Conservation (phyloP, 108 stramenopile species). For the Cyclotella choctawhatcheeana region DNA sequence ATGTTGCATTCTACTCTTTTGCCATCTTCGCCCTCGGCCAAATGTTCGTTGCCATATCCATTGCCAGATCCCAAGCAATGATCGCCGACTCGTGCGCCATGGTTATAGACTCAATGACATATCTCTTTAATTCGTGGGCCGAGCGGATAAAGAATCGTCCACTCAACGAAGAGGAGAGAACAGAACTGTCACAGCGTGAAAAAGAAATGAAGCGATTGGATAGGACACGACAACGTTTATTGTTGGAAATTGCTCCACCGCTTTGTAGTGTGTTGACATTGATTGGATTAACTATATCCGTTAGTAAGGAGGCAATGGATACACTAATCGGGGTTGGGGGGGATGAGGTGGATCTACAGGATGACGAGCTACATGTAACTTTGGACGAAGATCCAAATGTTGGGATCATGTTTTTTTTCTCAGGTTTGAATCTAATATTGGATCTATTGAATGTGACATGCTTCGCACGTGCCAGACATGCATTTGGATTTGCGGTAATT, state of each 20-base stretch:
- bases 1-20: constrained; percentile 52
- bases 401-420: constrained; percentile 76
- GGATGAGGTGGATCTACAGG: constrained; percentile 5
- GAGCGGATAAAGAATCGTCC: constrained; percentile 61
- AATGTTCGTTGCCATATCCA: constrained; percentile 37
- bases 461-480: constrained; percentile 72
- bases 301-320: constrained; percentile 32
- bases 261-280: constrained; percentile 68
- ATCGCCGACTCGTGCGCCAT: constrained; percentile 62
- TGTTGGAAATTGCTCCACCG: constrained; percentile 81
- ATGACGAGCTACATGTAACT: background rate
- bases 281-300: constrained; percentile 56
- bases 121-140: constrained; percentile 71
- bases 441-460: constrained; percentile 81
- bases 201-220: constrained; percentile 30
- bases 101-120: constrained; percentile 73
- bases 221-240: constrained; percentile 37
- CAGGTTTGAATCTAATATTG: constrained; percentile 64
- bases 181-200: constrained; percentile 18
- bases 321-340: constrained; percentile 12
- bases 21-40: constrained; percentile 41
- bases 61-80: constrained; percentile 40
- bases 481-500: constrained; percentile 58
- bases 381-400: constrained; percentile 48
- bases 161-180: constrained; percentile 23